Evolutionary conservation across 129 eudicot species (phyloP).

Genomic region (Smallanthus sonchifolius): DNA sequence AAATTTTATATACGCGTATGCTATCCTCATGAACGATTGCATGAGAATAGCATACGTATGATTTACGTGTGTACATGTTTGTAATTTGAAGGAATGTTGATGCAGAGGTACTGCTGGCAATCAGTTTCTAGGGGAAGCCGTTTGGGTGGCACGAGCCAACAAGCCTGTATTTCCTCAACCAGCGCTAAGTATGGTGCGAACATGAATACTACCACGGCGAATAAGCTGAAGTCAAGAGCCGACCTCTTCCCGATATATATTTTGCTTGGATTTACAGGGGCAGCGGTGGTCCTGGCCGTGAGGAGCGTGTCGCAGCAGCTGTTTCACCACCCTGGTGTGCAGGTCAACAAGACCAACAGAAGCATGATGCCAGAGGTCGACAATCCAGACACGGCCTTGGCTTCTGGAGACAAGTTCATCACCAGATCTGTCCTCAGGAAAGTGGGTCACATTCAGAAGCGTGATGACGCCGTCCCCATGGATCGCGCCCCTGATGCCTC

Average conservation of each 20-base stretch:
- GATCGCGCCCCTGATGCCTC: slow-evolving; percentile 14
- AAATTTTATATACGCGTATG: background rate
- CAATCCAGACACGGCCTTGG: slow-evolving; percentile 17
- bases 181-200: slow-evolving; percentile 7
- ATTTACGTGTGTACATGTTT: too few species aligned
- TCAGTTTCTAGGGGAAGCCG: slow-evolving; percentile 7
- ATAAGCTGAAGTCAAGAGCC: slow-evolving; percentile 27
- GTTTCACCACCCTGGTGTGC: slow-evolving; percentile 39
- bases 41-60: background rate
- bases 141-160: background rate
- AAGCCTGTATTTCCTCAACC: slow-evolving; percentile 15
- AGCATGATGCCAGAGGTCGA: slow-evolving; percentile 40
- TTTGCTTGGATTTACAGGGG: slow-evolving; percentile 34
- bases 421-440: slow-evolving; percentile 28
- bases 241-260: slow-evolving; percentile 33
- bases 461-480: slow-evolving; percentile 5
- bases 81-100: background rate
- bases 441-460: slow-evolving; percentile 31
- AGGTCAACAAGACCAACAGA: slow-evolving; percentile 29
- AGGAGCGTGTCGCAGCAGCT: slow-evolving; percentile 23
- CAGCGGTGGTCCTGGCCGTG: slow-evolving; percentile 27
- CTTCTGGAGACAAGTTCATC: slow-evolving; percentile 27
- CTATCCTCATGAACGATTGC: background rate
- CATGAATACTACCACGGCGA: background rate
- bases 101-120: slow-evolving; percentile 16